A percentile compares a stretch with the other conserved stretches of the same genome.
These are phyloP conservation scores for Gamarada debralockiae DNA, from an alignment of 495 filamentous ascomycete genomes.

Conservation along the genomic window DNA sequence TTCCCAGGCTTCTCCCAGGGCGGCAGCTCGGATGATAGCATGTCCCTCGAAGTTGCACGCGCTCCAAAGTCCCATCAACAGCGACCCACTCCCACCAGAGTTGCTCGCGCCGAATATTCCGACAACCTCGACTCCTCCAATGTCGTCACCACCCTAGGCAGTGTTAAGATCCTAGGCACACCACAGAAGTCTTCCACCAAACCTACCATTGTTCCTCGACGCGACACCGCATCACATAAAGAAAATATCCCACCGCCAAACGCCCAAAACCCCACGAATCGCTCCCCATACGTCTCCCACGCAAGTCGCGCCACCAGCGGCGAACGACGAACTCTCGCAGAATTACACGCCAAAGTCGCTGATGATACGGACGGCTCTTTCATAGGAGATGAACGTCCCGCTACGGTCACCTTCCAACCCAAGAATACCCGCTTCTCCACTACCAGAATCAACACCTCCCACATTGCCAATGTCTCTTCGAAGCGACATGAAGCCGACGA, in stretches of 20 bases:
- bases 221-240: neutral
- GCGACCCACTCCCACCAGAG: neutral
- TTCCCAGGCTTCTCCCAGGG: conserved; percentile 23
- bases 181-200: neutral
- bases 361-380: conserved; percentile 31
- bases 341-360: conserved; percentile 30
- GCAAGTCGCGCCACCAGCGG: conserved; percentile 15
- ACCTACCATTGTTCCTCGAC: neutral
- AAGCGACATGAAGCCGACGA: neutral
- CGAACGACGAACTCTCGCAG: conserved; percentile 24
- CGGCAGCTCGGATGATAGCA: conserved; percentile 1
- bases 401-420: conserved; percentile 26
- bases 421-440: conserved; percentile 20
- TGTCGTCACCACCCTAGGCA: no score
- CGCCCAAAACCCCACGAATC: neutral
- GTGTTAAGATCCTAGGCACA: no score
- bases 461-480: conserved; percentile 3
- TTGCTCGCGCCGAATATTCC: conserved; percentile 3
- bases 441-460: neutral
- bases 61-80: neutral
- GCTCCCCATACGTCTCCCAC: conserved; percentile 17
- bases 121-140: conserved; percentile 11
- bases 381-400: conserved; percentile 25
- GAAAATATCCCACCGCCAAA: conserved; percentile 13
- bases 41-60: conserved; percentile 12